Percentiles rank a stretch among this genome's conserved stretches.
These are phyloP conservation scores for Lophiostoma macrostomum DNA, from an alignment of 495 filamentous ascomycete species.

Conservation along the genomic window DNA sequence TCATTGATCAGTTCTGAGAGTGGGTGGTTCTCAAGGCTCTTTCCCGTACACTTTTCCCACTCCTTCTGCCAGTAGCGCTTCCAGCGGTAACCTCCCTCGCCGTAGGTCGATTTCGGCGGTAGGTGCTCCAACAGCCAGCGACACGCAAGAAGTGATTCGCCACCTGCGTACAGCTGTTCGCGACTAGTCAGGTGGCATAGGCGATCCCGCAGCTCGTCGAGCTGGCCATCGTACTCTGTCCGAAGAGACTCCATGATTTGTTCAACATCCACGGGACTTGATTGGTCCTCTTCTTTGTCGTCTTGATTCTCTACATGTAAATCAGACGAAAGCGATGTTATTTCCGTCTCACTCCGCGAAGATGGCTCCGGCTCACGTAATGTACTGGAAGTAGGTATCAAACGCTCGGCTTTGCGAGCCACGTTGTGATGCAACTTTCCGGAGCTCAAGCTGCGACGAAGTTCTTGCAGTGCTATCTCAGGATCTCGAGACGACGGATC, in stretches of 20 bases:
- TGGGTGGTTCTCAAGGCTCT: background rate
- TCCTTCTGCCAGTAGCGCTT: background rate
- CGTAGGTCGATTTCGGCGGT: background rate
- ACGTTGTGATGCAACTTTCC: background rate
- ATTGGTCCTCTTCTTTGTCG: too few species aligned
- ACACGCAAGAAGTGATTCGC: background rate
- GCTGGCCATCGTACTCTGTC: too few species aligned
- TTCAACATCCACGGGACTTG: too few species aligned
- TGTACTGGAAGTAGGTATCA: too few species aligned
- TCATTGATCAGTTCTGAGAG: background rate
- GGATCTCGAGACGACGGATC: background rate
- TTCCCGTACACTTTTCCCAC: background rate
- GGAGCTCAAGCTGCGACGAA: background rate
- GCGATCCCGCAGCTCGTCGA: too few species aligned
- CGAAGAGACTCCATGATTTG: too few species aligned
- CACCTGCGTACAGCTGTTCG: background rate
- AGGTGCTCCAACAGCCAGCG: background rate
- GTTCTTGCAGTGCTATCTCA: background rate
- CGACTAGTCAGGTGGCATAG: background rate
- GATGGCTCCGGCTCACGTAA: too few species aligned
- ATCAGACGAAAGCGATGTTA: too few species aligned
- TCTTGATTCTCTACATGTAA: too few species aligned
- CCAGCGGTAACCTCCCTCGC: background rate
- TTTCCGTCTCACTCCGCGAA: too few species aligned
- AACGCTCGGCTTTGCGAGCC: too few species aligned